A percentile compares a stretch with the other conserved stretches of the same genome.
Conservation (phyloP, 2,329 filamentous ascomycete genomes). For the Coniochaeta sp. region DNA sequence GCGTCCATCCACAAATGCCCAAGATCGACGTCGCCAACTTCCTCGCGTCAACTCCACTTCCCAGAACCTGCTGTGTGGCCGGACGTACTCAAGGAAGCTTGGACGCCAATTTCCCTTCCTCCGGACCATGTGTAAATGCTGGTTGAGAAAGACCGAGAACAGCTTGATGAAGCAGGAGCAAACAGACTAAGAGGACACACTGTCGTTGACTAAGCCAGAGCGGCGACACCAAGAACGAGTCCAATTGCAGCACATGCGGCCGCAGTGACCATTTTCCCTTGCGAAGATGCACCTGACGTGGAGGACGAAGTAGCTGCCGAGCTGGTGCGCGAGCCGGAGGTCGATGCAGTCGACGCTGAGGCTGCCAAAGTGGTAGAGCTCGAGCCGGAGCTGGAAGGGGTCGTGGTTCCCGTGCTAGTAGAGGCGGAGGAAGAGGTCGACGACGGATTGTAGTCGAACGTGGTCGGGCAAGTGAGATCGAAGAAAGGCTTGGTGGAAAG, state of each 20-base stretch:
- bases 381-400: constrained; percentile 8
- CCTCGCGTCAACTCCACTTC: too few species aligned
- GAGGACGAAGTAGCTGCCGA: constrained; percentile 1
- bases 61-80: too few species aligned
- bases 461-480: constrained; percentile 44
- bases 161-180: background rate
- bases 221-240: constrained; percentile 14
- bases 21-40: background rate
- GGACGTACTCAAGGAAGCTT: background rate
- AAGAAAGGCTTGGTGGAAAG: constrained; percentile 42
- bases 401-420: constrained; percentile 8
- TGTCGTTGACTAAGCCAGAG: constrained; percentile 10
- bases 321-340: constrained; percentile 7
- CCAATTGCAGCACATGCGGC: constrained; percentile 12
- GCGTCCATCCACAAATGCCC: background rate
- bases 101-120: background rate
- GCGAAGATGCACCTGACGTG: constrained; percentile 2
- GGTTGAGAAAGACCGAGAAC: background rate
- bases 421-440: constrained; percentile 14
- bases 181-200: background rate
- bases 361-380: constrained; percentile 2
- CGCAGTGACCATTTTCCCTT: constrained; percentile 4
- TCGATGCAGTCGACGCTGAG: constrained; percentile 1
- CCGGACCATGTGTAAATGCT: background rate
- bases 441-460: constrained; percentile 24